These are phyloP conservation scores for Ustilago loliicola DNA, from an alignment of 1,284 basidiomycete genomes.

Conservation along the genomic window DNA sequence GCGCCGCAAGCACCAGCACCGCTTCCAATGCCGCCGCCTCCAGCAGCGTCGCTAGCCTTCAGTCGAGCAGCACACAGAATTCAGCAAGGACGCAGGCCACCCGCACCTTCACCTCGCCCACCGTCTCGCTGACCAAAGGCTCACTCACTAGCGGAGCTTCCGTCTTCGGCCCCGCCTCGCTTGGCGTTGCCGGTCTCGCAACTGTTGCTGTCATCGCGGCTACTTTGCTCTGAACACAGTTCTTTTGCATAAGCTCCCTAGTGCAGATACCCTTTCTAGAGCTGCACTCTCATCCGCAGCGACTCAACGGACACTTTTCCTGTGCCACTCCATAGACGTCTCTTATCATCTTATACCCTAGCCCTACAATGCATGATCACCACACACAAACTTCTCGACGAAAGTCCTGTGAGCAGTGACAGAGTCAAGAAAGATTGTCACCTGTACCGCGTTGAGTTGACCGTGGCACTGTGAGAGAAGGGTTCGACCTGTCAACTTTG, in stretches of 20 bases:
- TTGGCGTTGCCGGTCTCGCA: conserved; percentile 19
- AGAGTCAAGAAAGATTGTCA: no score
- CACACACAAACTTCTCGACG: background rate
- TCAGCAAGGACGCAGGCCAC: conserved; percentile 1
- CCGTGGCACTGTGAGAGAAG: background rate
- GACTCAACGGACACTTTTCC: conserved; percentile 16
- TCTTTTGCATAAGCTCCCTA: background rate
- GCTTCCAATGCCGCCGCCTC: background rate
- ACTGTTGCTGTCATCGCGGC: conserved; percentile 23
- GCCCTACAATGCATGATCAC: conserved; percentile 5
- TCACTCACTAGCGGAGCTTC: conserved; percentile 17
- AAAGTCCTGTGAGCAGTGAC: no score
- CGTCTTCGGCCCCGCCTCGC: conserved; percentile 19
- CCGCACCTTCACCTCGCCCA: conserved; percentile 8
- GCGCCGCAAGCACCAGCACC: background rate
- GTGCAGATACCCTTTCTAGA: conserved; percentile 11
- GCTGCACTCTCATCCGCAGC: conserved; percentile 4
- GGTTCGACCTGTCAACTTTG: background rate
- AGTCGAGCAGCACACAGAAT: conserved; percentile 1
- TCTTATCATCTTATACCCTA: conserved; percentile 8
- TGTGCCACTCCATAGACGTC: background rate
- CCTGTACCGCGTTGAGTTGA: no score
- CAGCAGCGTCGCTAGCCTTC: background rate
- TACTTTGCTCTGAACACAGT: conserved; percentile 14
- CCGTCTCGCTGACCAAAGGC: background rate